Conservation (phyloP, 495 filamentous ascomycete species). For the Trichocladium uniseriatum region DNA sequence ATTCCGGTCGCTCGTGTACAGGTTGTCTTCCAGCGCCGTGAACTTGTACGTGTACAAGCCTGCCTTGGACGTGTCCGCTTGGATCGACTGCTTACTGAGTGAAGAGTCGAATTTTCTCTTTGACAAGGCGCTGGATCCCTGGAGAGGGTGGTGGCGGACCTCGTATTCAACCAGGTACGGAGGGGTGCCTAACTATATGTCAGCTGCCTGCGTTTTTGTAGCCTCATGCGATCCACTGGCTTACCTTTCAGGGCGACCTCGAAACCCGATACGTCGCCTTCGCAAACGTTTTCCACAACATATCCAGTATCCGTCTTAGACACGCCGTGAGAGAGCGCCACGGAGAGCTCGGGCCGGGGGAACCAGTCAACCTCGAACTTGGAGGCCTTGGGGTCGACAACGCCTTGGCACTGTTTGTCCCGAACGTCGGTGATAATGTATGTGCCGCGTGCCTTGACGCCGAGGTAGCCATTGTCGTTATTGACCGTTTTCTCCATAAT, state of each 20-base stretch:
- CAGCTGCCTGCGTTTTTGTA: background rate
- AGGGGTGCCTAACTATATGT: conserved; percentile 46
- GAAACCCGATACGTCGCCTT: conserved; percentile 83
- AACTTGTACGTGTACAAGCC: conserved; percentile 83
- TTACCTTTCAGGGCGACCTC: conserved; percentile 71
- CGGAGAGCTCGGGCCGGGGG: conserved; percentile 60
- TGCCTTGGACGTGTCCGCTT: conserved; percentile 73
- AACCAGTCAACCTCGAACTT: conserved; percentile 78
- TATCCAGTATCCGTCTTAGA: conserved; percentile 40
- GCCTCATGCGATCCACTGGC: background rate
- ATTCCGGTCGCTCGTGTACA: conserved; percentile 68
- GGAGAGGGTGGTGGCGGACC: conserved; percentile 54
- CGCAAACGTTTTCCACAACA: conserved; percentile 74
- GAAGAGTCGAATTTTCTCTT: conserved; percentile 62
- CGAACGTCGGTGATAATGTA: conserved; percentile 70
- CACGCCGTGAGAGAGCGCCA: conserved; percentile 54
- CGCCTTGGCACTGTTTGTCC: conserved; percentile 72
- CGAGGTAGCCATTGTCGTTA: conserved; percentile 61
- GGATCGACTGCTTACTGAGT: conserved; percentile 59
- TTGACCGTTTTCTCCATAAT: conserved; percentile 29
- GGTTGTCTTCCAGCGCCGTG: conserved; percentile 63
- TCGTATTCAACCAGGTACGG: conserved; percentile 80
- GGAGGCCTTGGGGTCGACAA: conserved; percentile 59
- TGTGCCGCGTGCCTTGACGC: conserved; percentile 54
- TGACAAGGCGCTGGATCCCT: conserved; percentile 50